phyloP scores from a whole-genome alignment of 495 filamentous ascomycete species.

The Hypoxylon subgilvum region DNA sequence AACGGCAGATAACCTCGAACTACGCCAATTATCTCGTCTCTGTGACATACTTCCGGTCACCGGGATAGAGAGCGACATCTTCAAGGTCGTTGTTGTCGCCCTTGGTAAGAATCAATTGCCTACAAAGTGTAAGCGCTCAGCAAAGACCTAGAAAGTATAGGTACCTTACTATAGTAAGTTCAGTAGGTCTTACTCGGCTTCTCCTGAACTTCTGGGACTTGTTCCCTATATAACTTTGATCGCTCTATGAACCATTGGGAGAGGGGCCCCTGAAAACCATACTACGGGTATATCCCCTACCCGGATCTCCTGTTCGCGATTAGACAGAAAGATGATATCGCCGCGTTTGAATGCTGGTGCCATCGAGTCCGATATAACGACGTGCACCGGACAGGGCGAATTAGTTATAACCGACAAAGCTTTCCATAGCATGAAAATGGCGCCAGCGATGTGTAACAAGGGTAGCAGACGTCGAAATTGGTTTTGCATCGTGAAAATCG shows the following conservation, averaged over 20 bases:
- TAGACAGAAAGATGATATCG: slow-evolving; percentile 44
- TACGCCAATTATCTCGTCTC: slow-evolving; percentile 3
- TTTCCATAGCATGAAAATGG: slow-evolving; percentile 35
- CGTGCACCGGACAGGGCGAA: slow-evolving; percentile 30
- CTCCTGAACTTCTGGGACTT: background rate
- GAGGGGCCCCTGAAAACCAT: slow-evolving; percentile 40
- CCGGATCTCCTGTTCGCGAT: slow-evolving; percentile 19
- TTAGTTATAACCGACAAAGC: slow-evolving; percentile 19
- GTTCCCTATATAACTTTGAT: background rate
- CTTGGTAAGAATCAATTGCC: slow-evolving; percentile 11
- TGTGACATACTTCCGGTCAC: background rate
- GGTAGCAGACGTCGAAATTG: no score
- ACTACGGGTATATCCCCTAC: slow-evolving; percentile 44
- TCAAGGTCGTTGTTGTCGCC: slow-evolving; percentile 11
- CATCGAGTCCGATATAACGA: slow-evolving; percentile 45
- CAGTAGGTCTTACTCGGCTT: background rate
- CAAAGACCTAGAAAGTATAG: background rate
- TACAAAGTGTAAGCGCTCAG: background rate
- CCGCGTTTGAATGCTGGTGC: slow-evolving; percentile 47
- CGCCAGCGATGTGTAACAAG: slow-evolving; percentile 15
- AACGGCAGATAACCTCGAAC: slow-evolving; percentile 9
- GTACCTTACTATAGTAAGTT: background rate
- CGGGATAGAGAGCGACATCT: slow-evolving; percentile 6
- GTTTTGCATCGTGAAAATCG: no score
- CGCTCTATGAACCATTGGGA: slow-evolving; percentile 49